Conservation (phyloP, 257 asterid species). For the Solanum chmielewskii region DNA sequence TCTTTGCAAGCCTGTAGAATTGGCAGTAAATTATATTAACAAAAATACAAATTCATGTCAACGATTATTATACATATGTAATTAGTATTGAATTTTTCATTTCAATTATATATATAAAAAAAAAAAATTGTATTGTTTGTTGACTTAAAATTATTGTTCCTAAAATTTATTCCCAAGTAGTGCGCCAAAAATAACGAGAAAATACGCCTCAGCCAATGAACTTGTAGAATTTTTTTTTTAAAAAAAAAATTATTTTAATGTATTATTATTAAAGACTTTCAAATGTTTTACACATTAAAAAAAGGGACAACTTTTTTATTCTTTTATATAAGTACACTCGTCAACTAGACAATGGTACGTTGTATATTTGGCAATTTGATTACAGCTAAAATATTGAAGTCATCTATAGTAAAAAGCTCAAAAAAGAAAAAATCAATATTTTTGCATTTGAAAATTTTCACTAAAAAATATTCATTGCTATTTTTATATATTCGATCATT, state of each 20-base stretch:
- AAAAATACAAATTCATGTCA: background rate
- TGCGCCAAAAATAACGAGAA: background rate
- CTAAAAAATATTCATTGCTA: background rate
- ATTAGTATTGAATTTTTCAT: background rate
- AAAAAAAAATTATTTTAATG: background rate
- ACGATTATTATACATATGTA: background rate
- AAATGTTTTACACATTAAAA: background rate
- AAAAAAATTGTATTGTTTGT: background rate
- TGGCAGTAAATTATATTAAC: background rate
- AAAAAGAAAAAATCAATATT: background rate
- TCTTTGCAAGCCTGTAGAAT: conserved; percentile 58
- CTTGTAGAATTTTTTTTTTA: background rate
- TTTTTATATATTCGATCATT: background rate
- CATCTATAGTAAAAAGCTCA: background rate
- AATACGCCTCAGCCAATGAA: background rate
- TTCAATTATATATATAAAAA: background rate
- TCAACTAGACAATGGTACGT: background rate
- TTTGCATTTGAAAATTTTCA: background rate
- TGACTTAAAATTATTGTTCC: background rate
- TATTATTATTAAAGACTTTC: background rate
- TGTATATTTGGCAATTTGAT: background rate
- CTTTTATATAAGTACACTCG: background rate
- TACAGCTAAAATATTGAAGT: background rate
- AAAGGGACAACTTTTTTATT: background rate
- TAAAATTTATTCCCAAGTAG: background rate